Percentiles rank a stretch among this genome's conserved stretches.
Evolutionary conservation across 1,284 basidiomycete genomes (phyloP).

Genomic region (Polyporus tsugae): DNA sequence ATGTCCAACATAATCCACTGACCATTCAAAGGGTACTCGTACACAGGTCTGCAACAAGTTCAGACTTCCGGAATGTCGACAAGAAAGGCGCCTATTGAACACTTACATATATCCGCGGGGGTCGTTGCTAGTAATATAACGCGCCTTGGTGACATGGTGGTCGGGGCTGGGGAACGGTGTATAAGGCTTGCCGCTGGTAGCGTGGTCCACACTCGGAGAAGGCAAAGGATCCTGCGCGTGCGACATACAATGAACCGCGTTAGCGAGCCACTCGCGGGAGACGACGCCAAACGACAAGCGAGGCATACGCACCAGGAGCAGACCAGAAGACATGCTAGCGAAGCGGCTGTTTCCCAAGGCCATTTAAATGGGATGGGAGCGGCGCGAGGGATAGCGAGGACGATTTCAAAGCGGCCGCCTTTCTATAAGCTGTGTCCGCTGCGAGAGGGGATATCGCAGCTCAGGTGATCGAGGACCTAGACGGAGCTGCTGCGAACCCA

Average conservation of each 20-base stretch:
- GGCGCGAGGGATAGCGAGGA: constrained; percentile 4
- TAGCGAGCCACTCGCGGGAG: constrained; percentile 1
- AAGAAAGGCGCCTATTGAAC: too few species aligned
- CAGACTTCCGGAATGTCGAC: constrained; percentile 24
- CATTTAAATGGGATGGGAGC: constrained; percentile 31
- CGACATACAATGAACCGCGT: background rate
- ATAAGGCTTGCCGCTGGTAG: constrained; percentile 60
- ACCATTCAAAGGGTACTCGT: constrained; percentile 86
- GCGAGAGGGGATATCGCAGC: constrained; percentile 4
- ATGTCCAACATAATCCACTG: constrained; percentile 95
- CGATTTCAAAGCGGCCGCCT: constrained; percentile 4
- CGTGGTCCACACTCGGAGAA: constrained; percentile 49
- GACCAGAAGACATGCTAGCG: constrained; percentile 42
- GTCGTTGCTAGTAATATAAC: constrained; percentile 88
- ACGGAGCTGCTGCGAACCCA: constrained; percentile 16
- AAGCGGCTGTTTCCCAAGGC: constrained; percentile 41
- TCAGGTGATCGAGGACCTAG: constrained; percentile 16
- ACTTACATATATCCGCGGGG: constrained; percentile 84
- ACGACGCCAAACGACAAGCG: background rate
- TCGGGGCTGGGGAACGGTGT: constrained; percentile 78
- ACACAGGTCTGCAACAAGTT: constrained; percentile 69
- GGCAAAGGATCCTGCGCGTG: constrained; percentile 57
- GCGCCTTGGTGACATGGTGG: constrained; percentile 83
- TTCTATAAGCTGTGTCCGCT: background rate
- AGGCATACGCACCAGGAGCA: constrained; percentile 37